Evolutionary conservation across 2,329 filamentous ascomycete species (phyloP).

Genomic region (Penicillium sp.): DNA sequence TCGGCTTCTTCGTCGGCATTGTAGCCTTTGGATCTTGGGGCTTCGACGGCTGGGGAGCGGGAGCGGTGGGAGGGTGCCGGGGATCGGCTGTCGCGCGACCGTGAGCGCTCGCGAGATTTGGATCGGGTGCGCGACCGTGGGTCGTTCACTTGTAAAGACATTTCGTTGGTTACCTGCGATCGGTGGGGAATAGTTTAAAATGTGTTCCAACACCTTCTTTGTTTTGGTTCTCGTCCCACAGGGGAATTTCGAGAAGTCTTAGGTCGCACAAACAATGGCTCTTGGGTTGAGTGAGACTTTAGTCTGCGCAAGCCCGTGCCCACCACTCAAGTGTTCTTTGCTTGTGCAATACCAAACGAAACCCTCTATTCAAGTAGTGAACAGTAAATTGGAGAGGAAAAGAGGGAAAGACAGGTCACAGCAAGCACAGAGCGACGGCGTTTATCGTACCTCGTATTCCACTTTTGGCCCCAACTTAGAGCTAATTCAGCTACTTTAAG

Average conservation of each 20-base stretch:
- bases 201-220: neutral
- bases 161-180: slow-evolving; percentile 2
- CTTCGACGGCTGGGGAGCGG: slow-evolving; percentile 25
- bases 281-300: neutral
- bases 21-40: slow-evolving; percentile 12
- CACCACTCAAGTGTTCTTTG: neutral
- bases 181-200: neutral
- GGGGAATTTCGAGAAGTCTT: neutral
- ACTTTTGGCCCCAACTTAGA: neutral
- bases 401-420: neutral
- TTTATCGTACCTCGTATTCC: slow-evolving; percentile 1
- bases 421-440: neutral
- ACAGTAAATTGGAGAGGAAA: neutral
- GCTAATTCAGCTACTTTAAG: slow-evolving; percentile 1
- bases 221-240: neutral
- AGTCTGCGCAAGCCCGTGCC: neutral
- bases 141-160: slow-evolving; percentile 41
- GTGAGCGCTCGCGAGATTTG: slow-evolving; percentile 45
- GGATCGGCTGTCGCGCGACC: slow-evolving; percentile 41
- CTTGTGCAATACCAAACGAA: neutral
- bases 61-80: slow-evolving; percentile 29
- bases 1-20: slow-evolving; percentile 21
- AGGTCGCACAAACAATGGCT: neutral
- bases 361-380: neutral
- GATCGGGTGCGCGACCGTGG: slow-evolving; percentile 45